These are phyloP conservation scores for Cokeromyces recurvatus DNA, from an alignment of 371 early-diverging fungal species.

Conservation along the genomic window DNA sequence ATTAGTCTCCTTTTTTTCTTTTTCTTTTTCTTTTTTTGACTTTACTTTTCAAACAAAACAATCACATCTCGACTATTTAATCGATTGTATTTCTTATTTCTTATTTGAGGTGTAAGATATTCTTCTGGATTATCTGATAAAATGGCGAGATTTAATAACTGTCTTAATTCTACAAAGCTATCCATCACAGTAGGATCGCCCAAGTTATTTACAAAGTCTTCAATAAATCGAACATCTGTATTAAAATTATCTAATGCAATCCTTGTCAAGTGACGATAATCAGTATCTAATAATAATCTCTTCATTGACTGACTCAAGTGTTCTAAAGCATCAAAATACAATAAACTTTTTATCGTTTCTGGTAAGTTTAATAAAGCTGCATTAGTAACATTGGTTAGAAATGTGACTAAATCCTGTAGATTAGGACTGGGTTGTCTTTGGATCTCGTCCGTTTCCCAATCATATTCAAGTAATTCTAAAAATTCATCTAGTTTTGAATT, in stretches of 20 bases:
- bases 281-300: slow-evolving; percentile 53
- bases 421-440: slow-evolving; percentile 58
- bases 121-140: slow-evolving; percentile 73
- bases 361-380: slow-evolving; percentile 72
- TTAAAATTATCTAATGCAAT: slow-evolving; percentile 65
- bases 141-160: slow-evolving; percentile 59
- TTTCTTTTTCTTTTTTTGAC: too few species aligned
- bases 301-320: slow-evolving; percentile 69
- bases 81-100: slow-evolving; percentile 59
- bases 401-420: slow-evolving; percentile 69
- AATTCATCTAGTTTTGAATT: slow-evolving; percentile 81
- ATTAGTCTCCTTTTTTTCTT: background rate
- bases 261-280: slow-evolving; percentile 58
- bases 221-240: slow-evolving; percentile 70
- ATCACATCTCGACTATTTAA: slow-evolving; percentile 62
- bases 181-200: slow-evolving; percentile 66
- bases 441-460: slow-evolving; percentile 59
- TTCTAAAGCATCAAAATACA: slow-evolving; percentile 75
- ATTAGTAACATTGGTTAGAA: slow-evolving; percentile 63
- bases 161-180: slow-evolving; percentile 69
- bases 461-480: slow-evolving; percentile 76
- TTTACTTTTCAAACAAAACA: slow-evolving; percentile 80
- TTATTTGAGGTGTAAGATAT: slow-evolving; percentile 55
- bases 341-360: slow-evolving; percentile 56
- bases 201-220: slow-evolving; percentile 62